Evolutionary conservation across 257 asterid genomes (phyloP), one percentile per base, ranked within the genome.

Genomic region (Sherardia arvensis): DNA sequence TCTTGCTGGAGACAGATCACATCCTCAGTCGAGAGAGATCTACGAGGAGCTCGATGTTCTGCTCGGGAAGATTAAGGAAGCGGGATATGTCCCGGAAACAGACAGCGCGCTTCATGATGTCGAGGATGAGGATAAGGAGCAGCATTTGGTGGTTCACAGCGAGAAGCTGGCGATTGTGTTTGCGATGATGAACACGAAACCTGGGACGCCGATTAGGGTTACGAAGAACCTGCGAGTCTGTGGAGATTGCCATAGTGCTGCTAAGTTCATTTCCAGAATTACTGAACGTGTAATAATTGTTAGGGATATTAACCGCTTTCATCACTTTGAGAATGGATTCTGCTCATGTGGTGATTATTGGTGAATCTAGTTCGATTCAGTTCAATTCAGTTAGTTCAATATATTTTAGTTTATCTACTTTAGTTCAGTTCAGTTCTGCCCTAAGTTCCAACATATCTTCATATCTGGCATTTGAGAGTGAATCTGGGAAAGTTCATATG

Each of bases 111-210:
- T 92, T 71, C 97, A 89, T 22, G 97, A 89, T 20, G 87, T 89
- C 65, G 99, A 89, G 89, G 97, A 85, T 78, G 99, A 92, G 70
- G 99, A 89, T 61, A 92, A 89, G 40, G 96, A 89, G 66, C 84
- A 89, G 66, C 99, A 86, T 68, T 62, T 92, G 22, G 82, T 69
- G 7, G 89, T 88, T 18, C 98, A 91, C 23, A 88, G 97, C 23
- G 97, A 91, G 84, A 92, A 92, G 76, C 61, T 92, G 81, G 99
- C 96, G 7, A 78, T 87, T 58, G 96, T 83, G 1, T 92, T 87
- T 61, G 93, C 93, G 3, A 74, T 87, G 34, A 83, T 89, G 51
- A 92, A 81, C 61, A 85, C 78, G 70, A 38, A 73, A 59, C 80
- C 84, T 0, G 80, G 86, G 71, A 64, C 75, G 21, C 78, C 77